Conservation (phyloP, 202 grass and related monocot genomes). For the Tripidium arundinaceum region DNA sequence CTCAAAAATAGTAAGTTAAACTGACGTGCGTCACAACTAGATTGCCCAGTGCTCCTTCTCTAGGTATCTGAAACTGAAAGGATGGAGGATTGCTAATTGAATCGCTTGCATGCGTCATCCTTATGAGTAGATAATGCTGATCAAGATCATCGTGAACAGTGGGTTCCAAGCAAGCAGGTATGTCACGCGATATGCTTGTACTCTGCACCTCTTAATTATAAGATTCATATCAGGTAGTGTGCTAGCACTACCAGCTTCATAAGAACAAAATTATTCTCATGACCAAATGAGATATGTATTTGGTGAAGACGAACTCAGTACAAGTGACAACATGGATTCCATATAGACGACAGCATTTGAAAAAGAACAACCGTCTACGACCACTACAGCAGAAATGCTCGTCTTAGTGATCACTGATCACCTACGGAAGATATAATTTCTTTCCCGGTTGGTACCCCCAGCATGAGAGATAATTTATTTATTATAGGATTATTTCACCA, state of each 20-base stretch:
- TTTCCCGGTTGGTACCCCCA: no score
- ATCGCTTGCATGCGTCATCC: not conserved
- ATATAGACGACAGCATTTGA: not conserved
- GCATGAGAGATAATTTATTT: no score
- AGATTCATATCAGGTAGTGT: not conserved
- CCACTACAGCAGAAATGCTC: not conserved
- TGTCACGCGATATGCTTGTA: not conserved
- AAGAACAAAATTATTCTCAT: not conserved
- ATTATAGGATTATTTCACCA: no score
- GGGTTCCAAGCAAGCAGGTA: not conserved
- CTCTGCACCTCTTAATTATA: not conserved
- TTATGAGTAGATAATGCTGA: not conserved
- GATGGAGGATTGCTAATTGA: not conserved
- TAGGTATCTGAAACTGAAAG: not conserved
- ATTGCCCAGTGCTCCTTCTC: not conserved
- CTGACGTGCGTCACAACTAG: not conserved
- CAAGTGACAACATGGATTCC: not conserved
- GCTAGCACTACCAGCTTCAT: not conserved
- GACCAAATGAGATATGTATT: not conserved
- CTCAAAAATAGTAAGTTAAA: not conserved
- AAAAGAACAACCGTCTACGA: not conserved
- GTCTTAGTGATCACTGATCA: not conserved
- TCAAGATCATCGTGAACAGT: not conserved
- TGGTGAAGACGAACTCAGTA: not conserved
- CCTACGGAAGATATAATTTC: no score